Conservation (phyloP, 2,329 filamentous ascomycete genomes). For the Pseudopithomyces chartarum region DNA sequence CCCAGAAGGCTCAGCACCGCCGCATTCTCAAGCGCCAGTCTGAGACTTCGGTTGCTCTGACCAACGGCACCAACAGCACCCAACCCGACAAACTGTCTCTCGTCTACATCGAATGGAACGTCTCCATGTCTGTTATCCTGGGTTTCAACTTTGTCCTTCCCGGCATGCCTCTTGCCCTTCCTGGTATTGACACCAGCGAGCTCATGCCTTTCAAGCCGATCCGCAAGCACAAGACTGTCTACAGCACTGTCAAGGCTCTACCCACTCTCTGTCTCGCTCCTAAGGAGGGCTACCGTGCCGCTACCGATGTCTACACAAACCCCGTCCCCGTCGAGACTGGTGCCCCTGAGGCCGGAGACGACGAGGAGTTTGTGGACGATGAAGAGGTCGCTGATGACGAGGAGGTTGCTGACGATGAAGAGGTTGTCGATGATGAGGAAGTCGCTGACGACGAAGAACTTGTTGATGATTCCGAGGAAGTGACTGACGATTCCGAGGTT, state of each 20-base stretch:
- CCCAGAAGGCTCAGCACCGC: background rate
- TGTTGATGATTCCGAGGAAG: too few species aligned
- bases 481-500: background rate
- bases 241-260: constrained; percentile 24
- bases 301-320: constrained; percentile 11
- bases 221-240: constrained; percentile 20
- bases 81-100: constrained; percentile 19
- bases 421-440: background rate
- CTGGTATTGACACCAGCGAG: constrained; percentile 5
- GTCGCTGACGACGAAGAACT: background rate
- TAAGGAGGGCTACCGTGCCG: constrained; percentile 6
- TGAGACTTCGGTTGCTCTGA: constrained; percentile 9
- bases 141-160: constrained; percentile 26
- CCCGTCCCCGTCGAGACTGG: constrained; percentile 2
- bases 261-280: constrained; percentile 25
- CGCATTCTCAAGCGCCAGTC: constrained; percentile 6
- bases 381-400: too few species aligned
- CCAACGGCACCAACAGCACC: background rate
- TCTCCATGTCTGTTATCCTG: constrained; percentile 27
- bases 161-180: constrained; percentile 21
- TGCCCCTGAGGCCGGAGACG: background rate
- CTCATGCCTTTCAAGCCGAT: constrained; percentile 10
- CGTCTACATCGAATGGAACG: constrained; percentile 31
- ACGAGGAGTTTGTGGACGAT: background rate
- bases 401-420: background rate